These are phyloP conservation scores for Aphanomyces cochlioides DNA, from an alignment of 352 stramenopile species.

Conservation along the genomic window DNA sequence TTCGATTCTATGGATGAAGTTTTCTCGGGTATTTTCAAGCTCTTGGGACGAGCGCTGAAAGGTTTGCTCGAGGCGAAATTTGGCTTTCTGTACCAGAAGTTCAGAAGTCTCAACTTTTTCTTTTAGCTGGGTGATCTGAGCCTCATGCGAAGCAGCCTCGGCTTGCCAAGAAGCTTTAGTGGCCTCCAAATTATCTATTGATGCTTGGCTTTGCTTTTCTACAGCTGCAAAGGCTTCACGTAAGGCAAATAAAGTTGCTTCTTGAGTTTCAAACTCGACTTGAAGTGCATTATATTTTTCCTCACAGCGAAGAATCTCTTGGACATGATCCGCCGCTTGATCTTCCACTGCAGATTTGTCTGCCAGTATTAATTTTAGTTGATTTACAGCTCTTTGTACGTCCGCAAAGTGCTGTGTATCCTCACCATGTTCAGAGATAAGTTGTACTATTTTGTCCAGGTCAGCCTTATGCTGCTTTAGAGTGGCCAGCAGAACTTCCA, in stretches of 20 bases:
- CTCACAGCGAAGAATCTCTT: neutral
- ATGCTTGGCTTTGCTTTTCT: neutral
- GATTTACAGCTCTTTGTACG: neutral
- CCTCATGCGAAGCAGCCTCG: constrained; percentile 36
- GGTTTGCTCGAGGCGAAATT: constrained; percentile 33
- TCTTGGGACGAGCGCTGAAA: constrained; percentile 38
- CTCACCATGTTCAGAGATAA: no score
- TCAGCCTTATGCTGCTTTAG: no score
- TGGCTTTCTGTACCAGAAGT: no score
- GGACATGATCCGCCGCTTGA: neutral
- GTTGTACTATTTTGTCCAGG: no score
- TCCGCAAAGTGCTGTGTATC: no score
- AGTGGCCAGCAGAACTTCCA: no score
- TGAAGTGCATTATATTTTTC: neutral
- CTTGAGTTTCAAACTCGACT: constrained; percentile 6
- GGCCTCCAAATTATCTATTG: constrained; percentile 41
- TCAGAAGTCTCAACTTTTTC: no score
- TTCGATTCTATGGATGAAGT: constrained; percentile 42
- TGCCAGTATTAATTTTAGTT: neutral
- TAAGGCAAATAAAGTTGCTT: neutral
- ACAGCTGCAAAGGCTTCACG: neutral
- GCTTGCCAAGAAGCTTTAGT: constrained; percentile 40
- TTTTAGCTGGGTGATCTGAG: no score
- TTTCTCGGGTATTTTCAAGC: constrained; percentile 40
- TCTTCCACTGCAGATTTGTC: neutral